Base-by-base conservation (phyloP, 2,329 filamentous ascomycete genomes). In the Sporothrix dimorphospora region DNA sequence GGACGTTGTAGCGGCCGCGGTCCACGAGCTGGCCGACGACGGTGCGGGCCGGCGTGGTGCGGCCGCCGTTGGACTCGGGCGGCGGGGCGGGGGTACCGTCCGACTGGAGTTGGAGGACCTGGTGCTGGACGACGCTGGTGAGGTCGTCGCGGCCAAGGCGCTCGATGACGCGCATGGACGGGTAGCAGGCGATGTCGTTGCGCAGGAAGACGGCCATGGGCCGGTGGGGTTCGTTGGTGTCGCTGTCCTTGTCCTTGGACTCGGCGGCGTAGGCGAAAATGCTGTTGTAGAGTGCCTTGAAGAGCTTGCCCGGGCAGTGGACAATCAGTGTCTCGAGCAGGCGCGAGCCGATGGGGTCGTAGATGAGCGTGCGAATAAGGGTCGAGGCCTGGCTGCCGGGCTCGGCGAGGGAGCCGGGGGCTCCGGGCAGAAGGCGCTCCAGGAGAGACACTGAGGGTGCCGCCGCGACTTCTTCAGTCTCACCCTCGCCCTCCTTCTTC, bases 131-230 rank as follows among this genome's bases (percentile, higher is more conserved):
- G 0, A 92, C 93, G 71, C 89, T 88, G 55, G 90, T 85, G 9
- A 99, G 85, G 78, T 98, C 94, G 73, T 97, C 94, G 78, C 93
- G 94, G 80, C 93, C 91, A 12, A 98, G 85, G 70, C 96, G 89
- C 79, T 94, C 92, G 57, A 99, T 84, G 3, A 97, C 90, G 72
- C 90, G 89, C 76, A 94, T 92, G 24, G 94, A 93, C 0, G 97
- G 92, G 78, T 97, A 98, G 30, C 90, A 92, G 6, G 96, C 94
- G 66, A 94, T 92, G 77, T 97, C 94, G 79, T 98, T 98, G 72
- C 94, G 91, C 6, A 95, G 89, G 73, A 97, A 87, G 51, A 89
- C 92, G 27, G 90, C 90, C 77, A 98, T 92, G 34, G 75, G 75
- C 19, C 38, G 49, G 24, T 1, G 16, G 27, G 53, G 27, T 2